These are phyloP conservation scores for Populus hybrid DNA, from an alignment of 441 rosid genomes.

Conservation along the genomic window DNA sequence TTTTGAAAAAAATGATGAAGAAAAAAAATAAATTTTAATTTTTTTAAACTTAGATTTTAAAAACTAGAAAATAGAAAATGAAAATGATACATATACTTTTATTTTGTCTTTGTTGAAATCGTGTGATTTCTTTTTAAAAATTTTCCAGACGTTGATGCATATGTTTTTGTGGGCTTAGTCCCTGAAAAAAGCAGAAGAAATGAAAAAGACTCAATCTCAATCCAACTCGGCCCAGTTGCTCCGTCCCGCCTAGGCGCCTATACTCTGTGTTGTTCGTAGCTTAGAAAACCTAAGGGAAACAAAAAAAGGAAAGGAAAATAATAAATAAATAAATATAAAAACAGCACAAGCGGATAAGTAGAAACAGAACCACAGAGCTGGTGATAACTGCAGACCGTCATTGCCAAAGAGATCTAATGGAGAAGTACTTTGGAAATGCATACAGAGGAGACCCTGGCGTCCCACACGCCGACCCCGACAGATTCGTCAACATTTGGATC, in stretches of 20 bases:
- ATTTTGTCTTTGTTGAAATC: too few species aligned
- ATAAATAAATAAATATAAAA: too few species aligned
- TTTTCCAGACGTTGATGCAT: too few species aligned
- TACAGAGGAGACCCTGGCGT: constrained; percentile 94
- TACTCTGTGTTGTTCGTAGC: background rate
- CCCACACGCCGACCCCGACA: constrained; percentile 69
- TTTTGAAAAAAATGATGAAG: too few species aligned
- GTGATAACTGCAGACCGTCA: background rate
- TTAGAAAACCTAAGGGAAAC: background rate
- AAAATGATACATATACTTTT: too few species aligned
- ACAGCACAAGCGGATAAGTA: background rate
- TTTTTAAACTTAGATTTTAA: too few species aligned
- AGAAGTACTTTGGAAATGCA: constrained; percentile 87
- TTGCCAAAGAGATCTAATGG: constrained; percentile 35
- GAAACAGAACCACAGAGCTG: background rate
- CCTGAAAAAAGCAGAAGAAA: too few species aligned
- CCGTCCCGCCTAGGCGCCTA: background rate
- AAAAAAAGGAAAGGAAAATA: background rate
- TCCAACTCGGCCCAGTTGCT: background rate
- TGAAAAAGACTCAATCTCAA: too few species aligned
- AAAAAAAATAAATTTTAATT: too few species aligned
- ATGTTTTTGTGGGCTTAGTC: too few species aligned
- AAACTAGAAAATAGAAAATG: too few species aligned
- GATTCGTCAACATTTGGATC: constrained; percentile 77
- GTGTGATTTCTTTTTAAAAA: too few species aligned